phyloP scores from a whole-genome alignment of 2,329 filamentous ascomycete species.

The Aspergillus neotritici region DNA sequence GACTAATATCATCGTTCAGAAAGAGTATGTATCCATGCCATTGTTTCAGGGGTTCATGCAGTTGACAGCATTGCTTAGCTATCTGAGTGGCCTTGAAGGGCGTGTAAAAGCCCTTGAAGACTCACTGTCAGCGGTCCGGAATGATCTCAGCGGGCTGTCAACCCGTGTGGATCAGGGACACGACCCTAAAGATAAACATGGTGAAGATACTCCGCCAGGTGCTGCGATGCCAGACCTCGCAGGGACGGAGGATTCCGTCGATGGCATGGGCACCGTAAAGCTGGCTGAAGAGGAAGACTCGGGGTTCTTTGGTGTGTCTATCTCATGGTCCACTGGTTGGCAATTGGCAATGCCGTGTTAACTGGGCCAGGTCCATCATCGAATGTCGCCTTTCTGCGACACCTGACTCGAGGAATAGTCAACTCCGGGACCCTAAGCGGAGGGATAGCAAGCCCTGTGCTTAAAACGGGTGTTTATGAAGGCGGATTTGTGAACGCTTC shows the following conservation, averaged over 20 bases:
- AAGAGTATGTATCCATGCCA: slow-evolving; percentile 30
- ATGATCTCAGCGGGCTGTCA: slow-evolving; percentile 8
- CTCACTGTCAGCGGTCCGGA: slow-evolving; percentile 10
- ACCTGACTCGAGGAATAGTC: slow-evolving; percentile 14
- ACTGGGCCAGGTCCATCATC: slow-evolving; percentile 17
- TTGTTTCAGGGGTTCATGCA: neutral
- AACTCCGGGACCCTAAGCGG: slow-evolving; percentile 7
- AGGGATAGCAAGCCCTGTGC: slow-evolving; percentile 1
- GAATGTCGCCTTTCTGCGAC: slow-evolving; percentile 22
- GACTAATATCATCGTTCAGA: slow-evolving; percentile 37
- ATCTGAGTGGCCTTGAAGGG: slow-evolving; percentile 22
- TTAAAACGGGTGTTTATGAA: neutral
- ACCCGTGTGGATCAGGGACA: neutral
- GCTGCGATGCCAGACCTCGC: slow-evolving; percentile 9
- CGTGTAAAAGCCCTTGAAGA: slow-evolving; percentile 26
- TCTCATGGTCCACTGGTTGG: neutral
- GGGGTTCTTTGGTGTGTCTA: slow-evolving; percentile 31
- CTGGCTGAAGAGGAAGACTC: slow-evolving; percentile 35
- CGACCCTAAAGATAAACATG: neutral
- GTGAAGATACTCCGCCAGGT: neutral
- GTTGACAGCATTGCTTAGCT: slow-evolving; percentile 1
- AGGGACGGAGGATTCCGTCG: slow-evolving; percentile 23
- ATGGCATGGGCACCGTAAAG: slow-evolving; percentile 33
- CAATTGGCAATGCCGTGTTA: neutral
- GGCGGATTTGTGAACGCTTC: slow-evolving; percentile 18